A percentile compares a stretch with the other conserved stretches of the same genome.
These are phyloP conservation scores for Beauveria sp. DNA, from an alignment of 2,329 filamentous ascomycete genomes.

Conservation along the genomic window DNA sequence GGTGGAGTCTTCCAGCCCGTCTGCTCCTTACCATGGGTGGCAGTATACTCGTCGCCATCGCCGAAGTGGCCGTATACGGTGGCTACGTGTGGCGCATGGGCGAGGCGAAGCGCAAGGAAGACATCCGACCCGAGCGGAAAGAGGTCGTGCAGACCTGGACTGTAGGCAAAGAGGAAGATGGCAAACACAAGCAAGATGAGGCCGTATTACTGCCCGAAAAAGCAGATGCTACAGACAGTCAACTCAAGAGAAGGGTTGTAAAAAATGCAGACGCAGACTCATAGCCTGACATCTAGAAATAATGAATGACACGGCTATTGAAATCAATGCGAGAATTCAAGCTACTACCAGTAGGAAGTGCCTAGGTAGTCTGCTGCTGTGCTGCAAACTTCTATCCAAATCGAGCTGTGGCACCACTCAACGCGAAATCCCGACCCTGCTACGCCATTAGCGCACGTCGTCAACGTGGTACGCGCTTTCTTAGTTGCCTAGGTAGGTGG, in stretches of 20 bases:
- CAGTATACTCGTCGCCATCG: slow-evolving; percentile 60
- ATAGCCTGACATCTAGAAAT: neutral
- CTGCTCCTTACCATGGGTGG: slow-evolving; percentile 65
- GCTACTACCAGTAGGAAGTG: neutral
- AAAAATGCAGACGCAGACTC: neutral
- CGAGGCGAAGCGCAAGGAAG: slow-evolving; percentile 58
- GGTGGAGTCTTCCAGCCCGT: slow-evolving; percentile 66
- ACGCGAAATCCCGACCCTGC: neutral
- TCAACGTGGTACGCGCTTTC: slow-evolving; percentile 9
- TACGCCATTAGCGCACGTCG: neutral
- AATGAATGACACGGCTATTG: neutral
- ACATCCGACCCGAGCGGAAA: slow-evolving; percentile 54
- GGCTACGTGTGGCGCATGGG: slow-evolving; percentile 66
- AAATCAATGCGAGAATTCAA: neutral
- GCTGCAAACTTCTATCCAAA: neutral
- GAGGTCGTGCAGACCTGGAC: slow-evolving; percentile 68
- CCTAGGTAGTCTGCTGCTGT: neutral
- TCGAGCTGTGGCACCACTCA: neutral
- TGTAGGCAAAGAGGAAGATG: slow-evolving; percentile 33
- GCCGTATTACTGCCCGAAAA: slow-evolving; percentile 20
- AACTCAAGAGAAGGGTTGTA: neutral
- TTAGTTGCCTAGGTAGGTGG: neutral
- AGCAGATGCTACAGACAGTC: slow-evolving; percentile 6
- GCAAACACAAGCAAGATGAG: slow-evolving; percentile 19
- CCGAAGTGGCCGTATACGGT: slow-evolving; percentile 70